Conservation (phyloP, 768 basidiomycete species). For the Auricularia cornea region DNA sequence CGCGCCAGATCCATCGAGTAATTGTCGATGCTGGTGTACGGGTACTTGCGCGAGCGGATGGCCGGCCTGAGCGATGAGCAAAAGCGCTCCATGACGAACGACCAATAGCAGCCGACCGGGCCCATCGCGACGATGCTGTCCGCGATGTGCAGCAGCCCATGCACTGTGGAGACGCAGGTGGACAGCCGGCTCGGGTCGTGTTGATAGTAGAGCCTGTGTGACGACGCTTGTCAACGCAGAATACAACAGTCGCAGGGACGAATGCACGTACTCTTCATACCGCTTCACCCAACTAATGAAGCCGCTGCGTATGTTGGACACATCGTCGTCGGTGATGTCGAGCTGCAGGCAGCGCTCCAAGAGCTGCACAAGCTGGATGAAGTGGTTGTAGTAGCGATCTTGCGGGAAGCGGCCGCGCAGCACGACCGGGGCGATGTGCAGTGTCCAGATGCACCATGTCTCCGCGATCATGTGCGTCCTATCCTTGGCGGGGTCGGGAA, state of each 20-base stretch:
- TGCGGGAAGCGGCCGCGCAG: slow-evolving; percentile 15
- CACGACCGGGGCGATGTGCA: slow-evolving; percentile 17
- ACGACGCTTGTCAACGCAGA: no score
- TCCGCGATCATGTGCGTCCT: slow-evolving; percentile 17
- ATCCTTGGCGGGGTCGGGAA: slow-evolving; percentile 25
- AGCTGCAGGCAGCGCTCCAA: slow-evolving; percentile 18
- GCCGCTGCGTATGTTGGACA: slow-evolving; percentile 8
- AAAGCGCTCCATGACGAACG: no score
- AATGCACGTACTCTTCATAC: slow-evolving; percentile 13
- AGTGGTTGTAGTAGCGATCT: slow-evolving; percentile 18
- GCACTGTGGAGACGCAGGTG: slow-evolving; percentile 24
- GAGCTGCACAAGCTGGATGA: slow-evolving; percentile 16
- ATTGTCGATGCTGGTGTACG: slow-evolving; percentile 24
- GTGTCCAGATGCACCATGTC: slow-evolving; percentile 17
- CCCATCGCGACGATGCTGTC: slow-evolving; percentile 24
- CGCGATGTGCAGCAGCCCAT: slow-evolving; percentile 27
- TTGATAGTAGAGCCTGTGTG: slow-evolving; percentile 26
- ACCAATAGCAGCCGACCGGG: slow-evolving; percentile 28
- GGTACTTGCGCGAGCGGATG: slow-evolving; percentile 17
- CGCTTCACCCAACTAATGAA: slow-evolving; percentile 16
- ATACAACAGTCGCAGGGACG: no score
- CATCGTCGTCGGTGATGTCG: slow-evolving; percentile 9
- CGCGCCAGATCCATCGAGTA: no score
- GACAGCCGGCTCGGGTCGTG: slow-evolving; percentile 19
- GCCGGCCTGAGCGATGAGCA: slow-evolving; percentile 22